Evolutionary conservation across 1,284 basidiomycete species (phyloP).

Genomic region (Earliella scabrosa): DNA sequence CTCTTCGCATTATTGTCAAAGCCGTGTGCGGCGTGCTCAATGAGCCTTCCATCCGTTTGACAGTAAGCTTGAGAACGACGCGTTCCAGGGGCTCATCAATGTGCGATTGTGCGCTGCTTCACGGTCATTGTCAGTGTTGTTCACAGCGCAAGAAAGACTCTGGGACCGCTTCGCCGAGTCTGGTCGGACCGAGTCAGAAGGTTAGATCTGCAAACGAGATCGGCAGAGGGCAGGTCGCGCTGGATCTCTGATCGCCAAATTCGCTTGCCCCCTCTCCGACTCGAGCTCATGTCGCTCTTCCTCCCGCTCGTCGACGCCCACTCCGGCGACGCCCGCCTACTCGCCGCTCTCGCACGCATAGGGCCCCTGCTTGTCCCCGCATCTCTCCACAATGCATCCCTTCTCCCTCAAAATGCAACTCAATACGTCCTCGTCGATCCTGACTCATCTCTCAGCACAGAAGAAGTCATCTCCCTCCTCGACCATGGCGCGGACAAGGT

Average conservation of each 20-base stretch:
- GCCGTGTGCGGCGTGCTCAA: no score
- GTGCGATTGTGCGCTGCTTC: no score
- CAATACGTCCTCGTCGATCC: constrained; percentile 64
- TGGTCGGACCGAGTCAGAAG: constrained; percentile 1
- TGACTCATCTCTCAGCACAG: constrained; percentile 48
- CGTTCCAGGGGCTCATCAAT: no score
- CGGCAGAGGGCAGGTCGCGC: constrained; percentile 1
- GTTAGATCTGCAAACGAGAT: constrained; percentile 9
- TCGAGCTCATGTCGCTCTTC: constrained; percentile 55
- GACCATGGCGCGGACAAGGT: constrained; percentile 82
- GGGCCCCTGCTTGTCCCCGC: constrained; percentile 65
- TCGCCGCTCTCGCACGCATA: constrained; percentile 69
- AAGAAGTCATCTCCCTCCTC: constrained; percentile 68
- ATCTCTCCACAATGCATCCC: constrained; percentile 30
- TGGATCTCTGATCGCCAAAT: constrained; percentile 16
- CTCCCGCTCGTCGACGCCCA: constrained; percentile 61
- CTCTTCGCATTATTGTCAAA: no score
- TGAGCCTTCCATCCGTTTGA: no score
- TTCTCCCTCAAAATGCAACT: constrained; percentile 38
- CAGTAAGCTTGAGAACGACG: no score
- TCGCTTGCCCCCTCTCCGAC: constrained; percentile 4
- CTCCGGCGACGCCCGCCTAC: constrained; percentile 48
- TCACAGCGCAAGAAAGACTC: not conserved
- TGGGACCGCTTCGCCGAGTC: not conserved
- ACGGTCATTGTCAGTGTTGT: no score